Evolutionary conservation across 177 flowering plant genomes (phyloP), one percentile per base, ranked within the genome.

Genomic region (Vitis hybrid): DNA sequence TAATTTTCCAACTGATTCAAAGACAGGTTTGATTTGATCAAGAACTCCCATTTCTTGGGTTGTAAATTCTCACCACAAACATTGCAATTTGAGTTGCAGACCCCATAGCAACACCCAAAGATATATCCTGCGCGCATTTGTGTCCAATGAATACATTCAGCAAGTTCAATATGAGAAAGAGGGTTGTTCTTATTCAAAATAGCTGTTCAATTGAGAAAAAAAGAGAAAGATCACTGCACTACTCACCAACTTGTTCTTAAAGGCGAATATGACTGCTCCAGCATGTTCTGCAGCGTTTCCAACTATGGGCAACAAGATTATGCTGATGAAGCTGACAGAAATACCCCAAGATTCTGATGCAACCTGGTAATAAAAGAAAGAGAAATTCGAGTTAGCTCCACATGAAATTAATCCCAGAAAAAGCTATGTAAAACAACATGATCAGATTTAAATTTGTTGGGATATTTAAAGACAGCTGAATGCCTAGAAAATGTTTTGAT

Each of bases 221-320:
- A 0, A 46, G 8, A 24, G 13, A 46, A 8, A n/a, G 6, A 17
- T 46, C 5, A 32, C 6, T 2, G 7, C 3, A 50, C 8, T 30
- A 61, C 86, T 67, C 62, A 95, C 99, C 96, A 93, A 71, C 74
- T 95, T 93, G 86, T 95, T 90, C 82, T 90, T 93, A 65, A 85
- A 85, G 18, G 97, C 98, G 64, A 95, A 95, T 7, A 95, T 91
- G 77, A 95, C 69, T 0, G 99, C 93, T 51, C 97, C 96, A 8
- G 99, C 98, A 73, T 93, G 98, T 72, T 95, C 99, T 14, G 99
- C 96, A 13, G 98, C 99, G 74, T 95, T 95, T 69, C 99, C 98
- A 58, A 91, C 97, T 18, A 95, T 90, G 20, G 99, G 97, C 24
- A 95, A 82, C 80, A 95, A 74, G 63, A 94, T 90, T 24, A 94